Percentiles rank a stretch among this genome's conserved stretches.
Conservation (phyloP, 2,329 filamentous ascomycete species). For the Incumbomyces delicatus region DNA sequence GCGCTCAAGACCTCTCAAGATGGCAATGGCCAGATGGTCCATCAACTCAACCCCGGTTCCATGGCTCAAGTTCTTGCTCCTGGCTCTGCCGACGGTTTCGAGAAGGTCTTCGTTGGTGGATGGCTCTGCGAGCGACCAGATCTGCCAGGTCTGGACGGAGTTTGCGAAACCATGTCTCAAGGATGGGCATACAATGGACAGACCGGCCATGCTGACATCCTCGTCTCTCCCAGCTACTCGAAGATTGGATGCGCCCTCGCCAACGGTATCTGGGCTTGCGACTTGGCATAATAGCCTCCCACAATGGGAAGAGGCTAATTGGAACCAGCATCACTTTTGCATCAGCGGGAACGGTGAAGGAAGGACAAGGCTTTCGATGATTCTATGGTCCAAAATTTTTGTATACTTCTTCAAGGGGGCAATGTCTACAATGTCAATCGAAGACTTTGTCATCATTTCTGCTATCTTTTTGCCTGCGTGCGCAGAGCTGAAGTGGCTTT, state of each 20-base stretch:
- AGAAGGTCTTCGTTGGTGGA: conserved; percentile 19
- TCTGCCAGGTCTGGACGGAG: conserved; percentile 14
- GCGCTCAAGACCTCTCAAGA: conserved; percentile 17
- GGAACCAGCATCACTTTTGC: background rate
- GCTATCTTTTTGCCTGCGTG: conserved; percentile 1
- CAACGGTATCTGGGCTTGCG: conserved; percentile 14
- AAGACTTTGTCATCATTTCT: conserved; percentile 5
- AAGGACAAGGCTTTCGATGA: background rate
- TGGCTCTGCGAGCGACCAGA: conserved; percentile 21
- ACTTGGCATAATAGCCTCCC: conserved; percentile 8
- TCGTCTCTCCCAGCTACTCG: conserved; percentile 10
- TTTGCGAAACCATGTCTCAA: conserved; percentile 14
- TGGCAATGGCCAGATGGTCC: conserved; percentile 13
- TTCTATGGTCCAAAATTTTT: conserved; percentile 5
- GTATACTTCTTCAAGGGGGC: conserved; percentile 6
- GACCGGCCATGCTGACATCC: conserved; percentile 18
- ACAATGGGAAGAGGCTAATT: background rate
- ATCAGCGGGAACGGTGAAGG: background rate
- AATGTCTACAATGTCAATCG: conserved; percentile 1
- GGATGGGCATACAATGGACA: conserved; percentile 19
- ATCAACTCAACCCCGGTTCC: conserved; percentile 20
- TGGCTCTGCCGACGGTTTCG: conserved; percentile 15
- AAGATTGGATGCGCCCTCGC: conserved; percentile 15
- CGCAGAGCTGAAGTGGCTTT: background rate
- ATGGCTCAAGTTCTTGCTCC: conserved; percentile 21